These are phyloP conservation scores for Aspergillus hiratsukae DNA, from an alignment of 2,329 filamentous ascomycete genomes.

Conservation along the genomic window DNA sequence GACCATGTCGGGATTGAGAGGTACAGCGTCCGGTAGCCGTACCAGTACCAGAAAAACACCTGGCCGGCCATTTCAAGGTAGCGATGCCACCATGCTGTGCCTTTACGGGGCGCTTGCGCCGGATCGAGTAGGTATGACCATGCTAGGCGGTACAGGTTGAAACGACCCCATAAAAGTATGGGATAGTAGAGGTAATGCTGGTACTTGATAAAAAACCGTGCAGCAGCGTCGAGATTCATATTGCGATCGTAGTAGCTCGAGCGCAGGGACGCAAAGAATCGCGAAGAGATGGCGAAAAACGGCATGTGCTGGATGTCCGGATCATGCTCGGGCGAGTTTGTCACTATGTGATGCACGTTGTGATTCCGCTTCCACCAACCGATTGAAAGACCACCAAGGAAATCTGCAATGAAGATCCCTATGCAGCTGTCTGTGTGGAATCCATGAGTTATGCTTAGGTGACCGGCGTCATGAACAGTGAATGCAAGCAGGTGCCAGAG, in stretches of 20 bases:
- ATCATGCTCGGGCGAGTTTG: constrained; percentile 94
- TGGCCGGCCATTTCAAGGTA: constrained; percentile 75
- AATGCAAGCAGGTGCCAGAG: constrained; percentile 97
- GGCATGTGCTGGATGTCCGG: constrained; percentile 92
- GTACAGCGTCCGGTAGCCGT: constrained; percentile 77
- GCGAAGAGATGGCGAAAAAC: constrained; percentile 82
- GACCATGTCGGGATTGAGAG: constrained; percentile 63
- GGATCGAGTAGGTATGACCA: constrained; percentile 67
- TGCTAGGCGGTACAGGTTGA: constrained; percentile 80
- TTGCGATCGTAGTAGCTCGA: constrained; percentile 73
- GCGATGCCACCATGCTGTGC: constrained; percentile 76
- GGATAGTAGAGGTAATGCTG: constrained; percentile 83
- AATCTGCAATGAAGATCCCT: constrained; percentile 87
- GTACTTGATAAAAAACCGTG: constrained; percentile 64
- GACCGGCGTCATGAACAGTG: constrained; percentile 87
- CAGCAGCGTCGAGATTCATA: constrained; percentile 72
- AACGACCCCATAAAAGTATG: constrained; percentile 72
- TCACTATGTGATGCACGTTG: constrained; percentile 95
- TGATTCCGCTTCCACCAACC: constrained; percentile 98
- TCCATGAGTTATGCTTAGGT: constrained; percentile 94
- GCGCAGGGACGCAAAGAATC: constrained; percentile 63
- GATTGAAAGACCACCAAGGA: constrained; percentile 78
- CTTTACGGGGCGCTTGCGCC: constrained; percentile 66
- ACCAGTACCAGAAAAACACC: constrained; percentile 80
- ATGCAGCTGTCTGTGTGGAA: constrained; percentile 79